Conservation (phyloP, 2,329 filamentous ascomycete genomes). For the Colletotrichum neosansevieriae region DNA sequence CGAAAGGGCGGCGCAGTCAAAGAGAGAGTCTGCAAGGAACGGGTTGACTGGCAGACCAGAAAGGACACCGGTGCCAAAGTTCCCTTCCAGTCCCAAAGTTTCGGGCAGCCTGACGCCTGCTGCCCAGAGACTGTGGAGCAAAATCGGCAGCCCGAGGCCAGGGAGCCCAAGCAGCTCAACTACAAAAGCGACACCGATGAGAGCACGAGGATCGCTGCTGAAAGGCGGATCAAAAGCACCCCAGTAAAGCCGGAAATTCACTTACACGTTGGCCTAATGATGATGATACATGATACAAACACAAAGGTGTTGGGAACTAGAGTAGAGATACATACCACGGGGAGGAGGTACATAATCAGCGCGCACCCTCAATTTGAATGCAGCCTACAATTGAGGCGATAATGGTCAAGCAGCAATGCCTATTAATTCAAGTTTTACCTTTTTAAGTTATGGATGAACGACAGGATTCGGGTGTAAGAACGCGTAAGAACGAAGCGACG, state of each 20-base stretch:
- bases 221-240: slow-evolving; percentile 46
- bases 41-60: slow-evolving; percentile 71
- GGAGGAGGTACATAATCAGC: too few species aligned
- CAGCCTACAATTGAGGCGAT: too few species aligned
- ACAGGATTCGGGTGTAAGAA: too few species aligned
- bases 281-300: too few species aligned
- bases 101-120: slow-evolving; percentile 77
- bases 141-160: slow-evolving; percentile 62
- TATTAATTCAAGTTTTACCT: too few species aligned
- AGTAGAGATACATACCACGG: slow-evolving; percentile 1
- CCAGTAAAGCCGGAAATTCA: slow-evolving; percentile 41
- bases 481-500: too few species aligned
- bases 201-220: slow-evolving; percentile 54
- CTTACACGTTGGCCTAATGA: too few species aligned
- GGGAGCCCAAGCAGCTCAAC: slow-evolving; percentile 51
- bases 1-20: slow-evolving; percentile 80
- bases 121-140: slow-evolving; percentile 75
- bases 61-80: slow-evolving; percentile 74
- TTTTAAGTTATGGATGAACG: too few species aligned
- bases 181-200: slow-evolving; percentile 53
- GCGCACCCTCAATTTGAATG: too few species aligned
- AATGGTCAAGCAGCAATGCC: too few species aligned
- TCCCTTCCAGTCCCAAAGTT: slow-evolving; percentile 74
- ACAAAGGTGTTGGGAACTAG: not conserved
- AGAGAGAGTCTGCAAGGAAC: slow-evolving; percentile 70